phyloP scores from a whole-genome alignment of 768 basidiomycete species.

The Pilatotrama ljubarskyi region DNA sequence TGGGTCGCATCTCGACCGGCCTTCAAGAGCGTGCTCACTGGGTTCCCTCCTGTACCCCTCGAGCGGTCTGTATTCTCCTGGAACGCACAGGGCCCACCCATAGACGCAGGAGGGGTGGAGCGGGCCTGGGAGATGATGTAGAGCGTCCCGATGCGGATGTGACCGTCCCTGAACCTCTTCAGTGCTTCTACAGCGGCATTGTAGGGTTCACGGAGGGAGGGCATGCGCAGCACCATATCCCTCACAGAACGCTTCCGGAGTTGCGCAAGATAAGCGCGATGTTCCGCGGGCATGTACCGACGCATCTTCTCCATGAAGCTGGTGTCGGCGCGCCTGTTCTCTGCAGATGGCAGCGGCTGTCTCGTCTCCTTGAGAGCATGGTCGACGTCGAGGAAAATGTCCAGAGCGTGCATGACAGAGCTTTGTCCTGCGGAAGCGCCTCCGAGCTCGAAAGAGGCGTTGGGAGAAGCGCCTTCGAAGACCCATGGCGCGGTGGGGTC shows the following conservation, averaged over 20 bases:
- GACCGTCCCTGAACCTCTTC: slow-evolving; percentile 81
- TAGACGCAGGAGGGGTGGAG: slow-evolving; percentile 47
- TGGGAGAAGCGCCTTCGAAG: slow-evolving; percentile 70
- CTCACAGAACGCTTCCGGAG: slow-evolving; percentile 68
- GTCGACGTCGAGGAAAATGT: slow-evolving; percentile 87
- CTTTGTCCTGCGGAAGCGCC: slow-evolving; percentile 97
- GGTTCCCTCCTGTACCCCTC: slow-evolving; percentile 89
- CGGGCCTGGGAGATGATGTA: slow-evolving; percentile 88
- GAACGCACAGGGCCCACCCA: slow-evolving; percentile 10
- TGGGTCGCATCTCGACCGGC: slow-evolving; percentile 86
- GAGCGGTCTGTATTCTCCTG: slow-evolving; percentile 44
- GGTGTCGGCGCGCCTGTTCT: slow-evolving; percentile 64
- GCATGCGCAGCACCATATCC: slow-evolving; percentile 55
- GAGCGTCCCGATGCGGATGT: slow-evolving; percentile 86
- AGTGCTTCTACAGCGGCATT: slow-evolving; percentile 76
- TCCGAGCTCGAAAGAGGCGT: slow-evolving; percentile 60
- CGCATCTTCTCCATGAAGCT: slow-evolving; percentile 94
- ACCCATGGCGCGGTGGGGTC: slow-evolving; percentile 67
- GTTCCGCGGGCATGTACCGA: slow-evolving; percentile 91
- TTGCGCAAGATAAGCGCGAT: slow-evolving; percentile 79
- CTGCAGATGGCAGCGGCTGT: slow-evolving; percentile 63
- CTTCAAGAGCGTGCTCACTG: slow-evolving; percentile 79
- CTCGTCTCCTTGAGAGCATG: slow-evolving; percentile 75
- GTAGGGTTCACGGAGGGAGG: slow-evolving; percentile 70
- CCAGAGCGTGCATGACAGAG: slow-evolving; percentile 83